Evolutionary conservation across 2,329 filamentous ascomycete genomes (phyloP), one percentile per base, ranked within the genome.

Genomic region (Claviceps quebecensis): DNA sequence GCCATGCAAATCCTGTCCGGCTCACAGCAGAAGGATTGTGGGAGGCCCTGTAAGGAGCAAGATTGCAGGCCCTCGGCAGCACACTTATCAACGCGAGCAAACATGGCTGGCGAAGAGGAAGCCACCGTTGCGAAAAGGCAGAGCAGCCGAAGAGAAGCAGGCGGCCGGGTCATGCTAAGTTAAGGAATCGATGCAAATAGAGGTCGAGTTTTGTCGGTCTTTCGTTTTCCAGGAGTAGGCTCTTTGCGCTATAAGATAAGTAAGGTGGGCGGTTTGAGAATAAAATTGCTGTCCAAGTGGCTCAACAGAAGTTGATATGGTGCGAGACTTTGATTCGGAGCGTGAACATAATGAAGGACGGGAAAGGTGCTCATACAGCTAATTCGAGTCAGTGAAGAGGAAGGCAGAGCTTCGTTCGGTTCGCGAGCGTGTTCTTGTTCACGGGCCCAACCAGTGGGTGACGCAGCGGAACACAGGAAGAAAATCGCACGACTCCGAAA

Each of bases 1-100:
- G 73, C 59, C 41, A 79, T 69, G 66, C 86, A 90, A 2, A 62
- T 72, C 6, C 72, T 68, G 17, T 63, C 66, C 29, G 66, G 54
- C 3, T 74, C 66, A 61, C 86, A 90, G 70, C 84, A 88, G 63
- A 89, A 87, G 62, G 76, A 72, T 49, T 69, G 69, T 1, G 84
- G 82, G 22, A 86, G 71, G 34, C 68, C 70, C 29, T 67, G 62
- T 23, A 74, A 66, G 9, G 51, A 38, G 61, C 84, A 87, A 56
- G 72, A 70, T 17, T 67, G 63, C 52, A 78, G 74, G 48, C 63
- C 57, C 16, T 70, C 60, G 38, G 74, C 71, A 40, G 73, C 67
- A 65, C 82, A 85, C 39, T 70, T 73, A 41, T 68, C 66, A 45
- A 67, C 64, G 52, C 74, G 69, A 52, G 63, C 59, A 56, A 76